Evolutionary conservation across 495 filamentous ascomycete species (phyloP).

Genomic region (Aspergillus mulundensis): DNA sequence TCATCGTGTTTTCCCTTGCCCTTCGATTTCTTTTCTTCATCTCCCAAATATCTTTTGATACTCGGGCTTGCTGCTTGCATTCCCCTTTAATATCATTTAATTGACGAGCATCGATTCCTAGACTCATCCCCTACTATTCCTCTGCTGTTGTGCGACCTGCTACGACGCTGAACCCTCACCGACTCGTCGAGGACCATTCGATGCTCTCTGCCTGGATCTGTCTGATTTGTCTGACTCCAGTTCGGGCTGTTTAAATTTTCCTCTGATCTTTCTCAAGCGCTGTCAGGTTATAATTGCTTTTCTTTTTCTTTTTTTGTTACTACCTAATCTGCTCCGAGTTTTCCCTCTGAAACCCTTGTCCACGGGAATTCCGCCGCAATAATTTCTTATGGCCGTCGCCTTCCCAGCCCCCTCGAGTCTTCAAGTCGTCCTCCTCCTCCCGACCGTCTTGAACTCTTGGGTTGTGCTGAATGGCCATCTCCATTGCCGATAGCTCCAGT

Average conservation of each 20-base stretch:
- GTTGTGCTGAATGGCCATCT: conserved; percentile 42
- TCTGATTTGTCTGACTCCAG: conserved; percentile 6
- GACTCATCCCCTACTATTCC: neutral
- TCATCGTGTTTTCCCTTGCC: conserved; percentile 1
- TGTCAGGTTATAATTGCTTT: neutral
- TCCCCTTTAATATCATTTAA: conserved; percentile 1
- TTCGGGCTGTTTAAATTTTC: conserved; percentile 5
- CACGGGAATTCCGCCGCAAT: conserved; percentile 20
- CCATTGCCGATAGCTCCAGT: conserved; percentile 39
- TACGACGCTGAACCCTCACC: conserved; percentile 23
- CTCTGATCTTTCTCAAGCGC: neutral
- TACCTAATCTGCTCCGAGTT: conserved; percentile 2
- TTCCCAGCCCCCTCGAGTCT: conserved; percentile 30
- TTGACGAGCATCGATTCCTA: neutral
- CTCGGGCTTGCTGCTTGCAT: neutral
- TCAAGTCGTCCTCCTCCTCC: conserved; percentile 32
- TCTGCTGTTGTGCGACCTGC: conserved; percentile 11
- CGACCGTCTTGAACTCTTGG: conserved; percentile 17
- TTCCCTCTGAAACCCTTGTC: conserved; percentile 3
- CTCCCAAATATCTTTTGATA: neutral
- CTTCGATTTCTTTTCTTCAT: conserved; percentile 11
- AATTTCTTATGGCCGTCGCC: conserved; percentile 38
- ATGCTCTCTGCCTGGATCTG: conserved; percentile 4
- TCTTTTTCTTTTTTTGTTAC: conserved; percentile 13
- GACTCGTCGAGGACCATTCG: conserved; percentile 21